These are phyloP conservation scores for Mytilinidion resinicola DNA, from an alignment of 495 filamentous ascomycete genomes.

Conservation along the genomic window DNA sequence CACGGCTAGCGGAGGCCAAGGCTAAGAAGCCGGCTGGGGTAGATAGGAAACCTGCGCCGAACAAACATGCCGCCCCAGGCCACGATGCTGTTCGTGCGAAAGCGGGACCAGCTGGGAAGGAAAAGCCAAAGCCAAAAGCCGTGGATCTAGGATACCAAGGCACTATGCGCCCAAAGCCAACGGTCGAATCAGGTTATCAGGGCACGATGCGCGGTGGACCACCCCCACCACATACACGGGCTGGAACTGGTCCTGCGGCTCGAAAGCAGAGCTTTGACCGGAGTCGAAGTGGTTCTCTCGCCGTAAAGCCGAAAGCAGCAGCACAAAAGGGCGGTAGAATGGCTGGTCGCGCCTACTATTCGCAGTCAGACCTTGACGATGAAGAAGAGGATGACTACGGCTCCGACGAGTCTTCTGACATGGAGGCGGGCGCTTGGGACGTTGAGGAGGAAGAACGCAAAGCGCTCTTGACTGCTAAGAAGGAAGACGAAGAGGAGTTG, in stretches of 20 bases:
- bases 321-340: slow-evolving; percentile 14
- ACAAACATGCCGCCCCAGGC: background rate
- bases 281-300: slow-evolving; percentile 5
- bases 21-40: slow-evolving; percentile 15
- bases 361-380: slow-evolving; percentile 34
- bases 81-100: slow-evolving; percentile 1
- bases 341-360: slow-evolving; percentile 34
- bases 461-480: slow-evolving; percentile 45
- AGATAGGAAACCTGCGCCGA: slow-evolving; percentile 13
- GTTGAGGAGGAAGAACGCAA: slow-evolving; percentile 52
- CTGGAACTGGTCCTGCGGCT: slow-evolving; percentile 36
- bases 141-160: slow-evolving; percentile 42
- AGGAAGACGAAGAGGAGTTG: slow-evolving; percentile 56
- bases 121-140: slow-evolving; percentile 21
- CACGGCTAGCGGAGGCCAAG: slow-evolving; percentile 22
- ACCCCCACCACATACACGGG: slow-evolving; percentile 24
- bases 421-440: slow-evolving; percentile 59
- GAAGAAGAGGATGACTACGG: slow-evolving; percentile 49
- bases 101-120: slow-evolving; percentile 6
- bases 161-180: slow-evolving; percentile 42
- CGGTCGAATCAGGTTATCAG: slow-evolving; percentile 46
- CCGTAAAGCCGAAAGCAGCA: background rate
- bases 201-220: slow-evolving; percentile 48
- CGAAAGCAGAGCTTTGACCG: slow-evolving; percentile 6
- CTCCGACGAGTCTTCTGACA: slow-evolving; percentile 54